Base-by-base conservation (phyloP, 805 yeast genomes). In the Kazachstania kunashirensis region DNA sequence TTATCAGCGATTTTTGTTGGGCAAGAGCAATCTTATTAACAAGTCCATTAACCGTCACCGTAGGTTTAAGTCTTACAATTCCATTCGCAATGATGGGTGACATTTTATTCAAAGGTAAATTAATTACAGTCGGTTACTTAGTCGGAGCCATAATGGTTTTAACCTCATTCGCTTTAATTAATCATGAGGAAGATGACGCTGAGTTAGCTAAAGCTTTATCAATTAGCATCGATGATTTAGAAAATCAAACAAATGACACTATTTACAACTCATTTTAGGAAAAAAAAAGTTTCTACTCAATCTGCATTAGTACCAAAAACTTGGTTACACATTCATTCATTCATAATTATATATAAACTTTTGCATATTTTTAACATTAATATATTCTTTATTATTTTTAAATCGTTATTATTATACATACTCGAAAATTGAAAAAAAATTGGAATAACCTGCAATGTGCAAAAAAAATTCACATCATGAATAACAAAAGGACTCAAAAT, bases 41-140 rank as follows among this genome's bases (percentile, higher is more conserved):
- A 1, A 77, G 88, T 29, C 97, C 97, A 2, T 66, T 88, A 45
- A 85, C 94, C 0, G 96, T 86, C 3, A 89, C 96, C 0, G 88
- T 88, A 12, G 97, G 96, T 0, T 66, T 88, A 17, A 78, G 94
- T n/a, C 73, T 86, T 42, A 86, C 96, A 0, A 89, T 88, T 19
- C 97, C 97, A 2, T 68, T 88, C 36, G 92, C 96, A 1, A 82
- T 89, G 81, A 53, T 83, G n/a, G 94, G 94, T 21, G 96, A 88
- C 53, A 68, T 84, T 57, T 33, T 84, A 3, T 61, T 84, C 47
- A 79, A 82, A 50, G 71, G 70, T 15, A 73, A 77, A 43, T 13
- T 59, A 21, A 67, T 82, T 41, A 68, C 82, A 12, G 48, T 67
- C 30, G 54, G 73, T 40, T 86, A 88, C 53, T 59, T 79, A 11